Evolutionary conservation across 2,329 filamentous ascomycete genomes (phyloP).

Genomic region (Calonectria crousiana): DNA sequence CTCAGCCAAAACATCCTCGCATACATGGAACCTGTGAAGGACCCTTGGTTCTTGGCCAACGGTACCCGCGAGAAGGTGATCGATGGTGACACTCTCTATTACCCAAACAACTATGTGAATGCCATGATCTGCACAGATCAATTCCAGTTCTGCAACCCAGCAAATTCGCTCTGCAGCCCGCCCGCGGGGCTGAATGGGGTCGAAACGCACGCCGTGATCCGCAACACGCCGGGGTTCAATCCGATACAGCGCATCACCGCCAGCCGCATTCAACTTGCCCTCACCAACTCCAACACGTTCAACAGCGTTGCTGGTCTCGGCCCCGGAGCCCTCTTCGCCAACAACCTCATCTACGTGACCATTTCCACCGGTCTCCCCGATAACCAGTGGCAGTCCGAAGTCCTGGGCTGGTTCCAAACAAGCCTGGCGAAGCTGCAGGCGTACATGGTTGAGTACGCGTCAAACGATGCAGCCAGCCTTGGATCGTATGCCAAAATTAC

Average conservation of each 20-base stretch:
- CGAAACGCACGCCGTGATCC: background rate
- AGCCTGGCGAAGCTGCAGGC: background rate
- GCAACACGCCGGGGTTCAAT: background rate
- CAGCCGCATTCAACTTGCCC: background rate
- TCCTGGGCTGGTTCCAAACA: background rate
- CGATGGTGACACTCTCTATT: background rate
- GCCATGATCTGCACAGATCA: background rate
- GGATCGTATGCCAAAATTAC: background rate
- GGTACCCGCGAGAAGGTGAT: background rate
- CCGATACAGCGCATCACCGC: background rate
- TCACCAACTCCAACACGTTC: constrained; percentile 5
- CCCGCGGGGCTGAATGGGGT: background rate
- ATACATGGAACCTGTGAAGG: background rate
- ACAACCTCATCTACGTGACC: background rate
- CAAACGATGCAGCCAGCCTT: background rate
- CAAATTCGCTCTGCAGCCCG: background rate
- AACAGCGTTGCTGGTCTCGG: background rate
- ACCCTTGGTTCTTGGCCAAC: constrained; percentile 4
- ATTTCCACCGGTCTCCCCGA: constrained; percentile 3
- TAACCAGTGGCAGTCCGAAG: background rate
- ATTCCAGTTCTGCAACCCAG: background rate
- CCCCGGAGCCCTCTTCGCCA: background rate
- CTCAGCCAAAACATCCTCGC: background rate
- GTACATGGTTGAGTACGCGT: background rate
- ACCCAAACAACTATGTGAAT: background rate